Percentiles rank a stretch among this genome's conserved stretches.
These are phyloP conservation scores for Ceriops decandra DNA, from an alignment of 345 rosid genomes.

Conservation along the genomic window DNA sequence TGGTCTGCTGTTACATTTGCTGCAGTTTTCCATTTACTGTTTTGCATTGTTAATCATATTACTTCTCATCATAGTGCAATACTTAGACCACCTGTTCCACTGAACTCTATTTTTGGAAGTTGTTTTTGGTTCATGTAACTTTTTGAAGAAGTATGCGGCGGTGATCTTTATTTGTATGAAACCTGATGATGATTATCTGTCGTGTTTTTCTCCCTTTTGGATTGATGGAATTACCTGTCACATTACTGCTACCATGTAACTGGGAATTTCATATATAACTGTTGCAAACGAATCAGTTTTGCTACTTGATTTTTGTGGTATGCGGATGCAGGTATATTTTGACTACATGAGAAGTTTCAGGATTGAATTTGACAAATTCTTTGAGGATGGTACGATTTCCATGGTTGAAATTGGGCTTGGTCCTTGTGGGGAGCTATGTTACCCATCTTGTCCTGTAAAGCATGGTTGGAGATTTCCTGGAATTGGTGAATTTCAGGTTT, in stretches of 20 bases:
- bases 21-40: conserved; percentile 9
- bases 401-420: conserved; percentile 93
- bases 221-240: conserved; percentile 6
- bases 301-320: conserved; percentile 6
- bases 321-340: conserved; percentile 73
- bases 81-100: neutral
- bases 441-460: conserved; percentile 92
- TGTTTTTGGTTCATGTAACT: conserved; percentile 1
- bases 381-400: conserved; percentile 63
- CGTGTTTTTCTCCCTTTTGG: neutral
- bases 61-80: conserved; percentile 4
- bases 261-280: conserved; percentile 1
- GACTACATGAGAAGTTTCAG: conserved; percentile 98
- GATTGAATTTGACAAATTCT: conserved; percentile 69
- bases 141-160: neutral
- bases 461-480: conserved; percentile 99
- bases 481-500: conserved; percentile 94
- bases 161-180: too few species aligned
- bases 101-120: neutral
- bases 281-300: neutral
- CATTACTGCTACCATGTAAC: conserved; percentile 4
- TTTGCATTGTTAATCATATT: neutral
- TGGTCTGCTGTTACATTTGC: neutral
- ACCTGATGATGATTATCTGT: neutral
- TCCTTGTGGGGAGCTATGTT: conserved; percentile 91